Evolutionary conservation across 73 alveolate species (phyloP), one percentile per base, ranked within the genome.

Genomic region (Stentor roeselii): DNA sequence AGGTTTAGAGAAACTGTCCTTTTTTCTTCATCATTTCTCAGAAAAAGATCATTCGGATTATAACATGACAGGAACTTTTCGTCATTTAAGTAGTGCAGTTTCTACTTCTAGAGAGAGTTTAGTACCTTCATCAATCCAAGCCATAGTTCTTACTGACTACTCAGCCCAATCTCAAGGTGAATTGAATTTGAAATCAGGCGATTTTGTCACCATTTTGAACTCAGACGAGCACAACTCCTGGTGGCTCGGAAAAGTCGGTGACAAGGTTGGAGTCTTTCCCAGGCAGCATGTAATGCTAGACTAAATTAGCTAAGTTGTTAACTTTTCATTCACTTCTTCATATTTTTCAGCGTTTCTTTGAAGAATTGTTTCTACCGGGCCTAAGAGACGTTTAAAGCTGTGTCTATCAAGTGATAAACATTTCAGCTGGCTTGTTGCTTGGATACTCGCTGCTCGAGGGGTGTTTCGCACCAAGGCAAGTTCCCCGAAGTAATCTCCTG

Each of bases 401-500:
- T 60, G 74, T 31, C 74, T 58, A 2, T 58, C 74, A n/a, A 58
- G 2, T 21, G 35, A 21, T n/a, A 58, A n/a, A 58, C 74, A 58
- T 31, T 58, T 58, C 74, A 58, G 27, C 1, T 31, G 74, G 27
- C 35, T 21, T 1, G 74, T 21, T 32, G 98, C 98, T 75, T 90
- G 89, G 61, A 96, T 93, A 86, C 87, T 93, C 35, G 98, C 99
- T 39, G 98, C 98, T 92, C 99, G 92, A 4, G 99, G 98, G 50
- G 93, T 99, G 82, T 95, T 94, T 83, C 82, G 90, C 59, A 97
- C 89, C 30, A 97, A 91, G 32, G 99, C 99, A 40, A 94, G 93
- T 89, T 97, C 99, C 83, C 99, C 99, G 75, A 97, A 97, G 92
- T 95, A 97, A 83, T 95, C 99, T 34, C 99, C 98, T 4, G 87